These are phyloP conservation scores for Scutellaria minor DNA, from an alignment of 257 asterid genomes.

Conservation along the genomic window DNA sequence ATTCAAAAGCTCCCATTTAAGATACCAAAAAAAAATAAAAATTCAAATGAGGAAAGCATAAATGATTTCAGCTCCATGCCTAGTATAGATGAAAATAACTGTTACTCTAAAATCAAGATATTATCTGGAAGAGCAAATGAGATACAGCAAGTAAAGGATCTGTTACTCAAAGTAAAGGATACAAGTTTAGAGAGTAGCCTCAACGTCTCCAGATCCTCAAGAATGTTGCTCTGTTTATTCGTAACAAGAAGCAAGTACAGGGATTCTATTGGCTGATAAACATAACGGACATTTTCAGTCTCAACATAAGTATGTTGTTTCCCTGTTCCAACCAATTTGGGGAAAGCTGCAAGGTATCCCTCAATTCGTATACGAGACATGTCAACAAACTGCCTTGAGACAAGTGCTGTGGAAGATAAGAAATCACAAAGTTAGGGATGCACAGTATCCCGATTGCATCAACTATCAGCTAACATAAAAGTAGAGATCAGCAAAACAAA, in stretches of 20 bases:
- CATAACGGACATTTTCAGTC: constrained; percentile 96
- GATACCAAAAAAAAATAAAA: not conserved
- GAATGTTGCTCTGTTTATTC: constrained; percentile 93
- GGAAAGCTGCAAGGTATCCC: constrained; percentile 97
- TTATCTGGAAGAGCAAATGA: constrained; percentile 22
- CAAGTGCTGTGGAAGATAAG: constrained; percentile 67
- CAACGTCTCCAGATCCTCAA: constrained; percentile 90
- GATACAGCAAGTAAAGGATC: constrained; percentile 24
- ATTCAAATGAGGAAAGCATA: not conserved
- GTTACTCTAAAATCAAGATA: constrained; percentile 21
- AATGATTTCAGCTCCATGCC: not conserved
- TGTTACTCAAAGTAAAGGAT: constrained; percentile 50
- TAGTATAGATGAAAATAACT: not conserved
- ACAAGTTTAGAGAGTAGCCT: constrained; percentile 91
- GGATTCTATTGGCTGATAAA: constrained; percentile 90
- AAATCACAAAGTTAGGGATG: constrained; percentile 39
- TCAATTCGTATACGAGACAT: constrained; percentile 96
- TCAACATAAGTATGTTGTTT: constrained; percentile 91
- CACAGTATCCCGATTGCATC: constrained; percentile 14
- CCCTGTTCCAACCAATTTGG: constrained; percentile 90
- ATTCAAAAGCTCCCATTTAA: not conserved
- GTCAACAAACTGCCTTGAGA: constrained; percentile 94
- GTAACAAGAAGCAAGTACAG: constrained; percentile 93
- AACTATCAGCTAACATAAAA: not conserved
- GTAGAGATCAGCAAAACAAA: not conserved